Conservation (phyloP, 2,329 filamentous ascomycete species). For the Incumbomyces delicatus region DNA sequence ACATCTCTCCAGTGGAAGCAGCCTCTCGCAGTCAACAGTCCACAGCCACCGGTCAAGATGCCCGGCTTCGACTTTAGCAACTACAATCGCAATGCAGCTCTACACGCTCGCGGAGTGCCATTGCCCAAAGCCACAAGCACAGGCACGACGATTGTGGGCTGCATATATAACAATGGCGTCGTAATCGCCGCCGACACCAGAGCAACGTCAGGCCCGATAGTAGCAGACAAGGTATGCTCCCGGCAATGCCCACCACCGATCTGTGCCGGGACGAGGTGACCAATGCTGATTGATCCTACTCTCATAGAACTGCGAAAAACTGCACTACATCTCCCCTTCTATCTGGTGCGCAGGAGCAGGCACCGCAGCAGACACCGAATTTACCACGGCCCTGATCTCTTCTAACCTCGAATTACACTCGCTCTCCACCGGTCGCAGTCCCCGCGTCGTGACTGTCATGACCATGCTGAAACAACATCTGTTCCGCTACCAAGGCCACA, state of each 20-base stretch:
- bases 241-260: neutral
- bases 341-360: slow-evolving; percentile 99
- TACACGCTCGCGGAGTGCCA: slow-evolving; percentile 87
- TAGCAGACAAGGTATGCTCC: slow-evolving; percentile 75
- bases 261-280: too few species aligned
- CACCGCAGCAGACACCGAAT: slow-evolving; percentile 96
- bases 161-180: slow-evolving; percentile 90
- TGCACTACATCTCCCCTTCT: slow-evolving; percentile 96
- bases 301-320: slow-evolving; percentile 87
- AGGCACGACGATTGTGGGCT: slow-evolving; percentile 96
- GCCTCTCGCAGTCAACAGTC: too few species aligned
- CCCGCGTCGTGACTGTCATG: slow-evolving; percentile 98
- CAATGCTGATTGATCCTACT: neutral
- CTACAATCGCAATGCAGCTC: slow-evolving; percentile 96
- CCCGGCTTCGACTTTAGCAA: slow-evolving; percentile 99
- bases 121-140: slow-evolving; percentile 97
- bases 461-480: slow-evolving; percentile 99
- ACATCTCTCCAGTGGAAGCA: too few species aligned
- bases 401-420: slow-evolving; percentile 97
- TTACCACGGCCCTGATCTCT: slow-evolving; percentile 96
- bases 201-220: slow-evolving; percentile 93
- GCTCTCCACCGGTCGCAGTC: slow-evolving; percentile 90
- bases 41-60: slow-evolving; percentile 45
- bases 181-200: slow-evolving; percentile 98
- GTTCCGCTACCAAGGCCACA: slow-evolving; percentile 95